Base-by-base conservation (phyloP, 2,329 filamentous ascomycete species). In the Botryotinia narcissicola region DNA sequence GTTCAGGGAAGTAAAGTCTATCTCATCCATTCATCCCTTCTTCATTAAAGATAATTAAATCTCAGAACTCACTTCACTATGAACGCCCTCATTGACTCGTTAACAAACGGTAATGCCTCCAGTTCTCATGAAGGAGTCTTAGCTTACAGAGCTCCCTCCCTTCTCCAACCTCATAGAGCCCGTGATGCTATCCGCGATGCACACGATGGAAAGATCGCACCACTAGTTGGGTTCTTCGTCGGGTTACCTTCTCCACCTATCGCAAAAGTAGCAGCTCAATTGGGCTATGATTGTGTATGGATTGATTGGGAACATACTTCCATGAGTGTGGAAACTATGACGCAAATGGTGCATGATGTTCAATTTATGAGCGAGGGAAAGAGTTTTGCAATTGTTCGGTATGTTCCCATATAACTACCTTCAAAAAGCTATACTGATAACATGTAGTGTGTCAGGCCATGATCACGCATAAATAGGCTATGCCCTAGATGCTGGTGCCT, bases 301-400 rank as follows among this genome's bases (percentile, higher is more conserved):
- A 82, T 86, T 73, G 85, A 86, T 80, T 85, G 84, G 85, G 85
- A 86, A 77, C 85, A 86, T 78, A 81, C 80, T 12, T 78, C 84
- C 4, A 85, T 83, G 76, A 82, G 83, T 70, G 81, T 85, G 40
- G 84, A 86, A 79, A 86, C 84, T n/a, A 86, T 86, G 85, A 86
- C 84, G 1, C 82, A 79, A 80, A 84, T 86, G 79, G 84, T 86
- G 2, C 84, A 86, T 73, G 84, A 85, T 70, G 78, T 84, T 73
- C 83, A 84, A 74, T 85, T 85, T 76, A 83, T 85, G 80, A 84
- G 83, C 77, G 81, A 83, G 29, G 85, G 85, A 5, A 81, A 79
- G 59, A 85, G 82, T 10, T 84, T 85, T 63, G 84, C 85, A 14
- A 84, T 83, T 67, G 85, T 86, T 46, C 80, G 84, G 81, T 83